Base-by-base conservation (phyloP, 177 flowering plant species). In the Tripterygium wilfordii region DNA sequence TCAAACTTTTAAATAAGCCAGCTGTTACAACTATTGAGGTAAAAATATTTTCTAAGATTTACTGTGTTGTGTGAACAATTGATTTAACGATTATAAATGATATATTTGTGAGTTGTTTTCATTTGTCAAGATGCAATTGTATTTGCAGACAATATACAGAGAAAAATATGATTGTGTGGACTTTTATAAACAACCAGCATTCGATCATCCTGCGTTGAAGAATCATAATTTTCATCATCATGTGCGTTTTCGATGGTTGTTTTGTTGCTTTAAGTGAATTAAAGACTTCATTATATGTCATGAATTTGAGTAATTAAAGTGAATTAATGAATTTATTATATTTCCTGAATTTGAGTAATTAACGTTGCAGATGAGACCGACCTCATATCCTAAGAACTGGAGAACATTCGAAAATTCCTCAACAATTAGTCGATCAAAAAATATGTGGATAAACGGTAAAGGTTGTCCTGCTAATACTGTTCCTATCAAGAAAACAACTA, bases 121-220 rank as follows among this genome's bases (percentile, higher is more conserved):
- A n/a, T n/a, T n/a, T n/a, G n/a, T n/a, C n/a, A n/a, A n/a, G n/a
- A n/a, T n/a, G n/a, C n/a, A n/a, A n/a, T n/a, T n/a, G n/a, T n/a
- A n/a, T n/a, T 15, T 5, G 9, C 17, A 36, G 39, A 36, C 39
- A 36, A 36, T n/a, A 36, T 15, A 36, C 17, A 20, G 39, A n/a
- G 39, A 36, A 4, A 15, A 4, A n/a, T 36, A 36, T 15, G 10
- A 16, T 36, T 36, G 39, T 36, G 39, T 36, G 1, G 39, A 36
- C 17, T 36, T 36, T 20, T 36, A 36, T 10, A 5, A 45, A 16
- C 48, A 45, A 29, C 48, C 48, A 5, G 31, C 48, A 8, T 29
- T 45, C 10, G 21, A 27, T 4, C 48, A 45, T 45, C 50, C 37
- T 2, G 10, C 14, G 17, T 21, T 46, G 26, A 46, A 30, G 17